Percentiles rank a stretch among this genome's conserved stretches.
phyloP scores from a whole-genome alignment of 768 basidiomycete genomes.

The Xerocomellus intermedius region DNA sequence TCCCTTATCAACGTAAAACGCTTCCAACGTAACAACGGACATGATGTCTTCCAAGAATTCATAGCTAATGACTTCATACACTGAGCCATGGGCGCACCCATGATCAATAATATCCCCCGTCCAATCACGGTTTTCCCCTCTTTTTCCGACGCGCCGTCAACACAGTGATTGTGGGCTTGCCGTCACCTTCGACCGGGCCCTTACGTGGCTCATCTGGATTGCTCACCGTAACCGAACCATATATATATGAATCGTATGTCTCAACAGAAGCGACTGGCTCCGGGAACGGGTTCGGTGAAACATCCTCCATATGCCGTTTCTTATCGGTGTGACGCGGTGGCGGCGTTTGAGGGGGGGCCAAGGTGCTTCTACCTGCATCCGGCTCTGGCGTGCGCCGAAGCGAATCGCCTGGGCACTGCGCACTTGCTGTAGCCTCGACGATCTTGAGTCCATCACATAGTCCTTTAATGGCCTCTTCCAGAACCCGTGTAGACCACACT shows the following conservation, averaged over 20 bases:
- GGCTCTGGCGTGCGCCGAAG: constrained; percentile 45
- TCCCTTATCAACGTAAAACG: constrained; percentile 1
- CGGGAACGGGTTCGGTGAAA: constrained; percentile 66
- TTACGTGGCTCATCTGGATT: constrained; percentile 41
- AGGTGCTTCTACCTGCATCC: constrained; percentile 20
- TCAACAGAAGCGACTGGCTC: constrained; percentile 62
- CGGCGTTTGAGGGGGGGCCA: constrained; percentile 53
- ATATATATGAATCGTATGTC: constrained; percentile 60
- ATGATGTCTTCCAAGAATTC: constrained; percentile 2
- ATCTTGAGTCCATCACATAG: constrained; percentile 63
- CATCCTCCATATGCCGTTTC: constrained; percentile 37
- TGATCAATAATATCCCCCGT: constrained; percentile 1
- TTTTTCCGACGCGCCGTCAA: constrained; percentile 61
- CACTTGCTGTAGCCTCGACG: constrained; percentile 15
- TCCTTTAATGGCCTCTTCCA: constrained; percentile 67
- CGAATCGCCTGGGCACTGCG: constrained; percentile 21
- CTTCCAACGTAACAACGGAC: constrained; percentile 18
- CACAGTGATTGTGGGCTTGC: constrained; percentile 45
- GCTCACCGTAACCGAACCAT: constrained; percentile 52
- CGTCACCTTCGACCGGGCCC: constrained; percentile 9
- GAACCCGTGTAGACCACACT: constrained; percentile 64
- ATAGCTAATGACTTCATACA: constrained; percentile 3
- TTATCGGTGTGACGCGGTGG: constrained; percentile 34
- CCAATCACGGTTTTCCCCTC: constrained; percentile 28
- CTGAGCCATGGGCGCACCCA: neutral